Evolutionary conservation across 805 yeast genomes (phyloP), one percentile per base, ranked within the genome.

Genomic region (Ogataea methanolica): DNA sequence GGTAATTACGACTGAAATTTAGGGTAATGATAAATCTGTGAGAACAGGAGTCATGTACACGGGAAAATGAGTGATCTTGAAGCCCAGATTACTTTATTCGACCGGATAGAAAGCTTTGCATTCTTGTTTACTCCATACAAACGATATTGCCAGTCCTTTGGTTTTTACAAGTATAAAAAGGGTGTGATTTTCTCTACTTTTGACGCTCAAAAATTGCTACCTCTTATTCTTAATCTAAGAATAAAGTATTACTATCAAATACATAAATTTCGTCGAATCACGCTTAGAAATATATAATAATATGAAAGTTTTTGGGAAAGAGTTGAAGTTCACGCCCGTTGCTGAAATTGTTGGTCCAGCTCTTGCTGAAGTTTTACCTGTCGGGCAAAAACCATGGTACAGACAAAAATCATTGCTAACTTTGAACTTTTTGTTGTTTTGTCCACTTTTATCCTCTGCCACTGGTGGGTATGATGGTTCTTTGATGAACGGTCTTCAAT

Each of bases 401-500:
- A 54, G 52, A 26, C 69, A 69, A 15, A 65, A 67, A 9, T 74
- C 75, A 54, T 59, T 78, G 44, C 41, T 67, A 4, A 49, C 51
- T 31, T 65, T 79, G 50, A 69, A 72, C 50, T 51, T 63, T 35
- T 56, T 68, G 6, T 59, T 78, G 31, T 60, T 74, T 37, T 61
- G 74, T 29, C 65, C 57, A 2, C 71, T 47, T 23, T 22, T 51
- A 33, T 46, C 51, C 14, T 71, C 81, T 11, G 70, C 75, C 33
- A 70, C 70, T 50, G 69, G 63, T 35, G 74, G 75, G 36, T 71
- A 66, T 44, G 75, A 71, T 55, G 71, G 71, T 43, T 65, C 71
- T 19, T 66, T 74, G 69, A 64, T 74, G 66, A 74, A 74, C 52
- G 77, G 76, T 42, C 62, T 74, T 44, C 79, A 74, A 48, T 62